Evolutionary conservation across 2,329 filamentous ascomycete genomes (phyloP), one percentile per base, ranked within the genome.

Genomic region (Xylariaceae sp.): DNA sequence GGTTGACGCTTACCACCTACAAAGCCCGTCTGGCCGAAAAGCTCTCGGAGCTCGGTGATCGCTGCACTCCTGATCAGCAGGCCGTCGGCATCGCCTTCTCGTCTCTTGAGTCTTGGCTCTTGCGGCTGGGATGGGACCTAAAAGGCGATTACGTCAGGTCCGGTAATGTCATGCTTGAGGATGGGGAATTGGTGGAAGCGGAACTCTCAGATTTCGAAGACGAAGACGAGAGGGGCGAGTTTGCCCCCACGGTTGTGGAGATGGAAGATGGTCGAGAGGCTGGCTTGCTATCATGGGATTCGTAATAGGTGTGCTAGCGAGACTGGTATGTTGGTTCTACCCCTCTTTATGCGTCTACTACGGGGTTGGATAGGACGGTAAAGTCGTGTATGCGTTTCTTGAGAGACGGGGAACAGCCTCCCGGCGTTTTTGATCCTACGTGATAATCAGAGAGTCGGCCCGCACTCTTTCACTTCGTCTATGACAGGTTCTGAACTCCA

Each of bases 101-200:
- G 1, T 71, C 71, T 4, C 68, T 84, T 2, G 77, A 79, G 61
- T 66, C 70, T 6, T 78, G 73, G 68, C 65, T 80, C 3, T 72
- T 71, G 72, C 71, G 68, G 44, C 70, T 70, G 45, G 80, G 76
- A 3, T 85, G 82, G 83, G 79, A 85, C 50, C 65, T 85, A 12
- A 65, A 73, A 15, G 75, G 71, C 7, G 72, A 79, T 53, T 80
- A 79, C 57, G 63, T 80, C 5, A 71, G 76, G 3, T 70, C 70
- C 18, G 78, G 78, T 1, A 74, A 70, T 49, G 65, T 78, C 22
- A 79, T 76, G 69, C 70, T 80, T 46, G 78, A 81, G 55, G 78
- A 81, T 59, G 76, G 79, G 22, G 74, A 81, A 65, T 63, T 76
- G 56, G 71, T 80, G 0, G 72, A 77, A 49, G 65, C 74, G 2